Base-by-base conservation (phyloP, 2,329 filamentous ascomycete species). In the Aspergillus thermomutatus region DNA sequence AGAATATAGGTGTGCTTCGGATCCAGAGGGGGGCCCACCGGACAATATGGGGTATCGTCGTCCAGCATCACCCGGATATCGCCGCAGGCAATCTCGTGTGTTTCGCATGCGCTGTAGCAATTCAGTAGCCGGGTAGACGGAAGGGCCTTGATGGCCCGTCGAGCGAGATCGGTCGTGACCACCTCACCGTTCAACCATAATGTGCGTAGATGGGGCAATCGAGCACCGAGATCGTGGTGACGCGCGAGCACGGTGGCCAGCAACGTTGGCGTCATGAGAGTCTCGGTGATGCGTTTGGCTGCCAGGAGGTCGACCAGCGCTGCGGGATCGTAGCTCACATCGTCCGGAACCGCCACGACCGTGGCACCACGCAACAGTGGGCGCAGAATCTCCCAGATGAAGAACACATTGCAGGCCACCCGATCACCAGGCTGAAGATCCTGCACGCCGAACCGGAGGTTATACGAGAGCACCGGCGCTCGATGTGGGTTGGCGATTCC, bases 341-440 rank as follows among this genome's bases (percentile, higher is more conserved):
- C 85, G 64, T 93, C 90, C 1, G 89, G 88, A 17, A 92, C 85
- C 3, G 87, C 83, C 23, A 92, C 83, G 4, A 90, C 87, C 0
- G 90, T 91, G 2, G 89, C 90, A 64, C 90, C 90, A 54, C 89
- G 83, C 54, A 93, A 70, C 47, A 93, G 78, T 8, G 90, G 90
- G 4, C 90, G 87, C 54, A 93, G 72, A 55, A 92, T 92, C 71
- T 93, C 90, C 90, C 90, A 93, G 49, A 92, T 82, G 69, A 93
- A 93, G 72, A 92, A 93, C 57, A 92, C 90, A 77, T 92, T 93
- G 76, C 89, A 92, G n/a, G 90, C 90, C 10, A 92, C 89, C 6
- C 90, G 83, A 64, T 92, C 90, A 17, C 89, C 89, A 0, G 86
- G 87, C 19, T 81, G 74, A 2, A 91, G 77, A 69, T 92, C 87